Base-by-base conservation (phyloP, 2,329 filamentous ascomycete species). In the Exophiala sp. region DNA sequence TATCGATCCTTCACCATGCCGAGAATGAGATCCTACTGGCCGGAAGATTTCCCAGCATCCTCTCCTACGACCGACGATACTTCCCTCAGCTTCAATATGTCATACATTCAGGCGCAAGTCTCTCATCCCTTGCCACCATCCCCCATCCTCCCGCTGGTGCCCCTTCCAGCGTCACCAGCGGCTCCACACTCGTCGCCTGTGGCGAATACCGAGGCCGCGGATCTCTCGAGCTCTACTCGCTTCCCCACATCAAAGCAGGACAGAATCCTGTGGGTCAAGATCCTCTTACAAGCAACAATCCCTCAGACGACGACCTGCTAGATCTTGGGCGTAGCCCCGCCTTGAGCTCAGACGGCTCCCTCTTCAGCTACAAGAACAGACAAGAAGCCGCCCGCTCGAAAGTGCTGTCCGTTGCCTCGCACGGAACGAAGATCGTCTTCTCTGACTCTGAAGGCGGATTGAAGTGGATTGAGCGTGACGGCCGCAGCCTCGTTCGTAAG, bases 141-240 rank as follows among this genome's bases (percentile, higher is more conserved):
- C 82, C 86, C 0, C 86, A 85, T 65, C 79, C 86, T 1, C 80
- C 83, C 10, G 66, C 61, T 55, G 72, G 86, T 16, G 80, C 83
- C n/a, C 61, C 69, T 3, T 63, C 65, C 36, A 64, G 65, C 3
- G 62, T 64, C 36, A 62, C 65, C 1, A 9, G 69, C 76, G 10
- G 73, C 69, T 58, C 85, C 42, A 91, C 87, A 0, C 71, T 96
- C 21, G 81, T 96, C 47, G 89, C 90, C 2, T 89, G 88, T 36
- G 92, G 91, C 4, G 89, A 92, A 66, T 96, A 96, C 73, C 95
- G 94, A 63, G 89, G 87, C 32, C 91, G 94, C 69, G 92, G 92
- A 0, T 91, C 88, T 0, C 75, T 97, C 1, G 92, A 97, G 66
- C 74, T 96, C n/a, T 96, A 95, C 68, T 11, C 72, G 89, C 1